A percentile compares a stretch with the other conserved stretches of the same genome.
Evolutionary conservation across 495 filamentous ascomycete genomes (phyloP).

Genomic region (Mytilinidion resinicola): DNA sequence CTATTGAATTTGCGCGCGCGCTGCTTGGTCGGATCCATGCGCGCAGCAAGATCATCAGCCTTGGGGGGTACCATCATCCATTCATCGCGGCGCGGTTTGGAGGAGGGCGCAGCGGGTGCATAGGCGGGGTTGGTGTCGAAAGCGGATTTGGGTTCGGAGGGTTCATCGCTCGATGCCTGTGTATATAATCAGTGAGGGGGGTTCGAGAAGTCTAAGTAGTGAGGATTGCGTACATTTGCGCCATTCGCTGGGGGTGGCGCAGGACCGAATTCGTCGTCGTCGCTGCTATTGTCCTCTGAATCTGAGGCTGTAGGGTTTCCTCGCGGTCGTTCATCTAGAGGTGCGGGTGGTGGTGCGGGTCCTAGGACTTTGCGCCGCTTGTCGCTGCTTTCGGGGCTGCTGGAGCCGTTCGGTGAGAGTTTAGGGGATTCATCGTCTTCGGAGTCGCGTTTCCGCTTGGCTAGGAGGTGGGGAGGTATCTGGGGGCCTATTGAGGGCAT

Average conservation of each 20-base stretch:
- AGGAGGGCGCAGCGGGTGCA: background rate
- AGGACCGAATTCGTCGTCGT: conserved; percentile 70
- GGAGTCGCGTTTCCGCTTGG: conserved; percentile 35
- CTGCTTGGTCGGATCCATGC: conserved; percentile 78
- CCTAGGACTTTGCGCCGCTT: conserved; percentile 44
- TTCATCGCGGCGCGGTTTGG: conserved; percentile 57
- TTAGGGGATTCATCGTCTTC: conserved; percentile 30
- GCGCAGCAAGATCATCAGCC: conserved; percentile 52
- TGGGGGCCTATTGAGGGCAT: conserved; percentile 39
- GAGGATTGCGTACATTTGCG: conserved; percentile 14
- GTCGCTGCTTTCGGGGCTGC: conserved; percentile 31
- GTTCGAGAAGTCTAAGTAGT: background rate
- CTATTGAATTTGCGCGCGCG: conserved; percentile 78
- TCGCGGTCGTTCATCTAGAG: conserved; percentile 44
- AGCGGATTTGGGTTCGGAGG: background rate
- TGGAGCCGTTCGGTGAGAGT: conserved; percentile 10
- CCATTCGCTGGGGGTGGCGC: conserved; percentile 56
- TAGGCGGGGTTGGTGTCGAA: conserved; percentile 18
- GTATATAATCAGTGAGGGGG: background rate
- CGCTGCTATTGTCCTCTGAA: conserved; percentile 37
- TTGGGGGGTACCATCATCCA: conserved; percentile 93
- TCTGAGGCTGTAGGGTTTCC: conserved; percentile 30
- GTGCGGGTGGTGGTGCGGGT: conserved; percentile 43
- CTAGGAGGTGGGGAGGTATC: conserved; percentile 38
- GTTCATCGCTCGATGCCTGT: background rate